Evolutionary conservation across 306 rosid genomes (phyloP), one percentile per base, ranked within the genome.

Genomic region (Prosopis cineraria): DNA sequence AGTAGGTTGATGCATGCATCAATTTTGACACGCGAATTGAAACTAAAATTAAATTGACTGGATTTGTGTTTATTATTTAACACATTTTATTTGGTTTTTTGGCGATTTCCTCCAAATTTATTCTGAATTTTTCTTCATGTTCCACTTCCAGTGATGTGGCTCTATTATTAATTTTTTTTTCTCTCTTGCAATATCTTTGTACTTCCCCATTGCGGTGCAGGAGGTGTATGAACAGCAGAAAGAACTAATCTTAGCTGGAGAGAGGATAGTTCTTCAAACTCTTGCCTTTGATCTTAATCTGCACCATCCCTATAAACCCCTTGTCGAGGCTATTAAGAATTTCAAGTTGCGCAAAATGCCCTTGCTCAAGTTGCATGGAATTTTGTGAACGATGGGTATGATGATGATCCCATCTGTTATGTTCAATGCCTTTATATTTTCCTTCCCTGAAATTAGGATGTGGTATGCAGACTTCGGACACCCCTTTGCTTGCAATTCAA

Each of bases 341-440:
- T 94, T 94, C 85, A 89, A 87, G 97, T 94, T 76, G 98, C 97
- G 83, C 96, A 92, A 85, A 89, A 94, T 75, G 95, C 98, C 77
- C 94, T 94, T 75, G 98, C 98, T 78, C 98, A 94, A 87, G 98
- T 94, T 83, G 98, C 98, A 29, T 94, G 98, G 97, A 94, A 94
- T 83, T 94, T 94, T 81, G 97, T 94, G 75, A 94, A 94, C 73
- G 98, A 94, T 85, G 98, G 98, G 98, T 94, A 94, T 80, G 88
- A 58, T 74, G 72, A 73, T 78, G 70, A 84, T 70, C 68, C 60
- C 66, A 60, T 83, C 75, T 75, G 70, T 88, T 82, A 75, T 78
- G 80, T 89, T 78, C 77, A 77, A 47, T 90, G 86, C 85, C 84
- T 75, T 76, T 84, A 76, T 77, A 73, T 78, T 84, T 52, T 83